Conservation (phyloP, 768 basidiomycete genomes). For the Psilocybe cubensis region DNA sequence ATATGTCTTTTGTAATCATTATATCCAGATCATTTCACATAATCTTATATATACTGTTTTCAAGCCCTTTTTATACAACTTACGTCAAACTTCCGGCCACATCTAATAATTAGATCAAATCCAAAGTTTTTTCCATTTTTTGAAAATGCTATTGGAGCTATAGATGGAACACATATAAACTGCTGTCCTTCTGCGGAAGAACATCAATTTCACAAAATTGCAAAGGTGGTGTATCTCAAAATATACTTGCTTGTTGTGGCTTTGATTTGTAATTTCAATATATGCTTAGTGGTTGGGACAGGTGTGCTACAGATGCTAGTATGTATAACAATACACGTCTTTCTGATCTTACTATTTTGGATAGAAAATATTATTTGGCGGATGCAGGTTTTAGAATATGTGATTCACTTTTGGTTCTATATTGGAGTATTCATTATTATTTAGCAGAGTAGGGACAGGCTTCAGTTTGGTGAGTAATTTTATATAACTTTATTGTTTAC, state of each 20-base stretch:
- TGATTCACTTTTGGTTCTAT: constrained; percentile 36
- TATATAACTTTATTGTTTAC: constrained; percentile 5
- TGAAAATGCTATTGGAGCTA: constrained; percentile 23
- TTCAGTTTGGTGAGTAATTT: constrained; percentile 15
- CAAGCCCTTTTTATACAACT: not conserved
- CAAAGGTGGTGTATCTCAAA: constrained; percentile 31
- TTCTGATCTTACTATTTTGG: constrained; percentile 27
- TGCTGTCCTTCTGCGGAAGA: constrained; percentile 20
- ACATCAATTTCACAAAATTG: constrained; percentile 19
- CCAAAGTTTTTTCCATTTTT: constrained; percentile 32
- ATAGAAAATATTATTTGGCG: constrained; percentile 36
- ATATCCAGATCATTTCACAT: too few species aligned
- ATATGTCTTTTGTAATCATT: too few species aligned
- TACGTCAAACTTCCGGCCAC: not conserved
- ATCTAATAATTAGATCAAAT: constrained; percentile 16
- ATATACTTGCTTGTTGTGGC: constrained; percentile 32
- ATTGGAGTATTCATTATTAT: constrained; percentile 38
- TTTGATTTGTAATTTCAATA: constrained; percentile 33
- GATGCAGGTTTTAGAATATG: constrained; percentile 38
- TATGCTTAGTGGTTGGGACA: constrained; percentile 38
- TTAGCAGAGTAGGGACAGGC: constrained; percentile 37
- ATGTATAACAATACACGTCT: constrained; percentile 26
- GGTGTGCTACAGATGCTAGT: constrained; percentile 32
- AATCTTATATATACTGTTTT: too few species aligned
- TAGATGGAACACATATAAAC: constrained; percentile 31